Conservation (phyloP, 108 stramenopile genomes). For the Nannochloropsis gaditana region DNA sequence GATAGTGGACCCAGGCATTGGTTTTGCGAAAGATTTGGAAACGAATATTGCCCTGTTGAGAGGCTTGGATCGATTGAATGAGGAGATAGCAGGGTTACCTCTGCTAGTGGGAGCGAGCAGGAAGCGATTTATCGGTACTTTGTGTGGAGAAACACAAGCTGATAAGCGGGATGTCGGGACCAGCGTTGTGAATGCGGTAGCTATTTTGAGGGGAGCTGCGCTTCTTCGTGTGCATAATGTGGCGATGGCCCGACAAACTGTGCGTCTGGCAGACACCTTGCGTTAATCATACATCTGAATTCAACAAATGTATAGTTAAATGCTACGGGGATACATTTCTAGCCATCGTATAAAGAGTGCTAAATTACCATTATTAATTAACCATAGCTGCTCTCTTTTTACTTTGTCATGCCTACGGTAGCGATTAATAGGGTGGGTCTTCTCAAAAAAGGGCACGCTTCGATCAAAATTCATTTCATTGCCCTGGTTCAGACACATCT, state of each 20-base stretch:
- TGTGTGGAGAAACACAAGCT: conserved; percentile 53
- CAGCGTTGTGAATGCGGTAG: conserved; percentile 65
- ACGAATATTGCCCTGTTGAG: conserved; percentile 70
- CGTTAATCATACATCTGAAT: background rate
- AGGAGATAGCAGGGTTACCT: conserved; percentile 51
- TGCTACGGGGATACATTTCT: too few species aligned
- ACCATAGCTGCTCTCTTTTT: too few species aligned
- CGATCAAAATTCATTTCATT: too few species aligned
- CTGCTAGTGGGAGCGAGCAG: conserved; percentile 81
- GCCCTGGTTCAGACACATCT: too few species aligned
- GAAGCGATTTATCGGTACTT: conserved; percentile 80
- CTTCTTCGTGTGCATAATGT: conserved; percentile 90
- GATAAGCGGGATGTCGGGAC: conserved; percentile 72
- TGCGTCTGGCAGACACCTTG: conserved; percentile 66
- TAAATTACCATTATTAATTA: too few species aligned
- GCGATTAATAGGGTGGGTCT: too few species aligned
- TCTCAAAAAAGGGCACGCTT: too few species aligned
- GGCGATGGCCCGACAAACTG: conserved; percentile 62
- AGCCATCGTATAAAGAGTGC: too few species aligned
- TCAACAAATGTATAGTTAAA: too few species aligned
- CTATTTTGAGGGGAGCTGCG: conserved; percentile 57
- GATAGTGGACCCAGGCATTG: conserved; percentile 88
- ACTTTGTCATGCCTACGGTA: too few species aligned
- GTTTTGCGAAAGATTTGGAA: conserved; percentile 79
- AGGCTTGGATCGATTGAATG: conserved; percentile 51